These are phyloP conservation scores for Canavalia gladiata DNA, from an alignment of 306 rosid species.

Conservation along the genomic window DNA sequence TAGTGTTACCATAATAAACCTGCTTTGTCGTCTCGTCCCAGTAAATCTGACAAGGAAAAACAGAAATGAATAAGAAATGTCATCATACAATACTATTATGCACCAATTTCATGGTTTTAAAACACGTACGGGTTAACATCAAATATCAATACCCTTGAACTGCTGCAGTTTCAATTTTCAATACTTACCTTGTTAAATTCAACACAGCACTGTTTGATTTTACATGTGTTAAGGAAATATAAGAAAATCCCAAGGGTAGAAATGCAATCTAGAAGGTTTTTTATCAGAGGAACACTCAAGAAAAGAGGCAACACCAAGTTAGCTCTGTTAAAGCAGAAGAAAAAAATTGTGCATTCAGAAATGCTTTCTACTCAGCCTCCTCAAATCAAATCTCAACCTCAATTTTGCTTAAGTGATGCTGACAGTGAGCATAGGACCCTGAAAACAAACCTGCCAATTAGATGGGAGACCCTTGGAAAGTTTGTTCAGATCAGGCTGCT, in stretches of 20 bases:
- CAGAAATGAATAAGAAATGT: not conserved
- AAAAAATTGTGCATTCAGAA: not conserved
- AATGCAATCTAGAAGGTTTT: not conserved
- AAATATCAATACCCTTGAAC: slow-evolving; percentile 1
- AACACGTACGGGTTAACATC: not conserved
- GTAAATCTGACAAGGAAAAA: slow-evolving; percentile 65
- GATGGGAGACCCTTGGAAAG: slow-evolving; percentile 77
- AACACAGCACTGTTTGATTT: not conserved
- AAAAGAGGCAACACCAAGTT: not conserved
- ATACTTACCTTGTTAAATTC: not conserved
- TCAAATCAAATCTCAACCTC: slow-evolving; percentile 28
- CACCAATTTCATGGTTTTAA: slow-evolving; percentile 15
- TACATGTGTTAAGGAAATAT: not conserved
- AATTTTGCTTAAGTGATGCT: not conserved
- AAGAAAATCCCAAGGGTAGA: not conserved
- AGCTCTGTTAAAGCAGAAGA: slow-evolving; percentile 6
- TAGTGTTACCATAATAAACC: slow-evolving; percentile 80
- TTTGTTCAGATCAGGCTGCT: slow-evolving; percentile 67
- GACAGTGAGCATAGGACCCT: not conserved
- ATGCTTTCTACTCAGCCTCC: slow-evolving; percentile 30
- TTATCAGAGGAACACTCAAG: not conserved
- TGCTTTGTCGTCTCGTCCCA: slow-evolving; percentile 88
- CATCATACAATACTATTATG: not conserved
- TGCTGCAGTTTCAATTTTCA: not conserved
- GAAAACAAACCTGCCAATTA: slow-evolving; percentile 81